A percentile compares a stretch with the other conserved stretches of the same genome.
phyloP scores from a whole-genome alignment of 2,329 filamentous ascomycete genomes.

The Dothideomycetes sp. region DNA sequence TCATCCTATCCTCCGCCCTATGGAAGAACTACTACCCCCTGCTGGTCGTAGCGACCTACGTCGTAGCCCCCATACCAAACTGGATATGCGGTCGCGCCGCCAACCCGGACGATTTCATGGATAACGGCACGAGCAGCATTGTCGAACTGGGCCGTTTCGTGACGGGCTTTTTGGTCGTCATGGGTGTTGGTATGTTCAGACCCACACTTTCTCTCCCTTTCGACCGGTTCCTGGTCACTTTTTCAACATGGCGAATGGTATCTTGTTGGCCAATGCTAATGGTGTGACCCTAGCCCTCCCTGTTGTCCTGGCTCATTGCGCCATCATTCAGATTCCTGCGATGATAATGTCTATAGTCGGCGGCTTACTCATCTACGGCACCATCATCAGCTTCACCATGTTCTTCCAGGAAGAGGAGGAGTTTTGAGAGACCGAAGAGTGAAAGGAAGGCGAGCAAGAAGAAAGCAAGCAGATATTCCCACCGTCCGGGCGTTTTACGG shows the following conservation, averaged over 20 bases:
- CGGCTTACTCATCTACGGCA: conserved; percentile 90
- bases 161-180: conserved; percentile 90
- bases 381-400: conserved; percentile 95
- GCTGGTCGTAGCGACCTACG: conserved; percentile 90
- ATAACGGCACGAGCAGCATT: conserved; percentile 66
- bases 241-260: no score
- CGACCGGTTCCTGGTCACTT: background rate
- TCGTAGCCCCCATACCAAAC: conserved; percentile 88
- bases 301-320: conserved; percentile 74
- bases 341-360: conserved; percentile 94
- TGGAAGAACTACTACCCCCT: conserved; percentile 93
- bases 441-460: no score
- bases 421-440: conserved; percentile 60
- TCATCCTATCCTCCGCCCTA: conserved; percentile 93
- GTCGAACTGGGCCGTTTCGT: conserved; percentile 88
- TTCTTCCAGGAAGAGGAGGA: conserved; percentile 98
- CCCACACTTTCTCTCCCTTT: conserved; percentile 1
- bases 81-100: conserved; percentile 85
- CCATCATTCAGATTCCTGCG: conserved; percentile 69
- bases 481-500: no score
- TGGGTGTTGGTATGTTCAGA: conserved; percentile 79
- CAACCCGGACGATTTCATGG: conserved; percentile 94
- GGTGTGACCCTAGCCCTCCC: conserved; percentile 64
- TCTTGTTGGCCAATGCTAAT: no score
- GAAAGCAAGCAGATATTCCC: no score